These are phyloP conservation scores for Ajuga chamaepitys DNA, from an alignment of 257 asterid genomes.

Conservation along the genomic window DNA sequence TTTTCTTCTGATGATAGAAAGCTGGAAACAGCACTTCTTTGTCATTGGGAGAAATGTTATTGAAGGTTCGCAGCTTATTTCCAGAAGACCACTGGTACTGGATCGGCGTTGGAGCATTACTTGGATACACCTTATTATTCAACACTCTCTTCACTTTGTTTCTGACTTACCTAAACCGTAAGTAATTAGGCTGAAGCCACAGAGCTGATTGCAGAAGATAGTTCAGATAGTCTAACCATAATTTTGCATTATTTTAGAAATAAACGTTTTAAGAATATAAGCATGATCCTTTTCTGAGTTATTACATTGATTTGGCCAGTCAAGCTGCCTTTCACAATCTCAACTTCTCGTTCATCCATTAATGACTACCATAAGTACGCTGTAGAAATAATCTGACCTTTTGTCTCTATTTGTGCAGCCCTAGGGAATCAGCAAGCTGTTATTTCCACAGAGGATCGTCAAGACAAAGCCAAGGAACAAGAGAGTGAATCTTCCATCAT, in stretches of 20 bases:
- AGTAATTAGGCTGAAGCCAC: too few relatives aligned
- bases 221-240: neutral
- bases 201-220: neutral
- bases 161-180: slow-evolving; percentile 68
- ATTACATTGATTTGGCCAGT: too few relatives aligned
- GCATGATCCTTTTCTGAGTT: too few relatives aligned
- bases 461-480: slow-evolving; percentile 28
- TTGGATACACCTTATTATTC: slow-evolving; percentile 50
- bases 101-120: slow-evolving; percentile 60
- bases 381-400: neutral
- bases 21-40: slow-evolving; percentile 27
- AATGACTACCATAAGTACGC: neutral
- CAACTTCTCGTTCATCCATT: too few relatives aligned
- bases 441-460: slow-evolving; percentile 31
- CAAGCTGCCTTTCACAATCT: too few relatives aligned
- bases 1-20: slow-evolving; percentile 27
- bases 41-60: slow-evolving; percentile 42
- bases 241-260: neutral
- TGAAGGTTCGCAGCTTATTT: slow-evolving; percentile 51
- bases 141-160: slow-evolving; percentile 44
- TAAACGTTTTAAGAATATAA: too few relatives aligned
- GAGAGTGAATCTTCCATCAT: slow-evolving; percentile 26
- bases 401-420: slow-evolving; percentile 41
- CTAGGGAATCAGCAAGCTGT: slow-evolving; percentile 54
- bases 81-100: slow-evolving; percentile 56